These are phyloP conservation scores for Rhodotorula sp. DNA, from an alignment of 1,284 basidiomycete genomes.

Conservation along the genomic window DNA sequence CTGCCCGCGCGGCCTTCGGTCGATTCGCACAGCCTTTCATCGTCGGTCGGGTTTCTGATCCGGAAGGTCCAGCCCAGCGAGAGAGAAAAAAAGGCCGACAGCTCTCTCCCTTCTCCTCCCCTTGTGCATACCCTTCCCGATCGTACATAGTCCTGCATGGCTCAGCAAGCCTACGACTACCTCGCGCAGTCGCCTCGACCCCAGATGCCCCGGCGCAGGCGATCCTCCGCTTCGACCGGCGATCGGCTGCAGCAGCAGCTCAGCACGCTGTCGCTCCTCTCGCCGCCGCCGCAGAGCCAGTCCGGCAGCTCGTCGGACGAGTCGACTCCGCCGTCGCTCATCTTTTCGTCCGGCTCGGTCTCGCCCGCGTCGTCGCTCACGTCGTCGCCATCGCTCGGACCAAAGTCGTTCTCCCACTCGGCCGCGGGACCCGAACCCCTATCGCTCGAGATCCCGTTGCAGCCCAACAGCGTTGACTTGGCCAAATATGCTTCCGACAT, in stretches of 20 bases:
- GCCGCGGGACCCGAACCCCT: conserved; percentile 10
- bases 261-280: not conserved
- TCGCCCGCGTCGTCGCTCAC: conserved; percentile 34
- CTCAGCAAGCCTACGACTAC: conserved; percentile 1
- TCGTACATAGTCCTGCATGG: not conserved
- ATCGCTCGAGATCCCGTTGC: conserved; percentile 7
- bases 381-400: conserved; percentile 35
- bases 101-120: not conserved
- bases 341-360: conserved; percentile 24
- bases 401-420: conserved; percentile 8
- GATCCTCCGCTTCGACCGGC: conserved; percentile 3
- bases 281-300: not conserved
- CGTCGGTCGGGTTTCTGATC: too few species aligned
- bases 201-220: not conserved
- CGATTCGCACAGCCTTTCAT: too few species aligned
- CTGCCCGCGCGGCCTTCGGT: not conserved
- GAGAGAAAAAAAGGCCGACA: too few species aligned
- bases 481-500: conserved; percentile 41
- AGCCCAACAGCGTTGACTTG: conserved; percentile 9
- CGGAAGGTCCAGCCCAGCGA: too few species aligned
- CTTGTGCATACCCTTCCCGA: not conserved
- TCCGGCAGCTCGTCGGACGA: conserved; percentile 18
- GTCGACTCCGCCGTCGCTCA: conserved; percentile 22
- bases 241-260: not conserved
- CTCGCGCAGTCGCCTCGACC: not conserved